Evolutionary conservation across 345 rosid genomes (phyloP).

Genomic region (Salix arbutifolia): DNA sequence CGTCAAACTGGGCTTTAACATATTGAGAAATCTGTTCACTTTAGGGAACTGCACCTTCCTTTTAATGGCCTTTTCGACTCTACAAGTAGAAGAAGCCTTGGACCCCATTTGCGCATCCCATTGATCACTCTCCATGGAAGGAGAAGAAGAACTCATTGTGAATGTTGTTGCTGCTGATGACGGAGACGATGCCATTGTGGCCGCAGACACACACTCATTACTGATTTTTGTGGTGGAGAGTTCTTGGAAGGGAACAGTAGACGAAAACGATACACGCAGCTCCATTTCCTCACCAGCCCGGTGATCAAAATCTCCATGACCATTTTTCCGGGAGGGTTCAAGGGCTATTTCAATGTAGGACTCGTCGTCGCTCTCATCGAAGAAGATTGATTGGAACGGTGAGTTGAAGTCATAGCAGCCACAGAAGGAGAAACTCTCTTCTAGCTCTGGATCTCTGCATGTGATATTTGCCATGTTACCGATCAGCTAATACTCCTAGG

Average conservation of each 20-base stretch:
- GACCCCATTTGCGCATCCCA: not conserved
- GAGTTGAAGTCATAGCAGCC: conserved; percentile 13
- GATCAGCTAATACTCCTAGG: not conserved
- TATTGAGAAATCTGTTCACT: conserved; percentile 7
- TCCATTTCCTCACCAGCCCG: conserved; percentile 7
- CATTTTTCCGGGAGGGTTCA: conserved; percentile 6
- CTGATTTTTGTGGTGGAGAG: not conserved
- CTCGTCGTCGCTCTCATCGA: conserved; percentile 22
- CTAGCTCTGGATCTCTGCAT: not conserved
- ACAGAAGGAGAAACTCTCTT: conserved; percentile 11
- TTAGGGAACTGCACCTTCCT: conserved; percentile 23
- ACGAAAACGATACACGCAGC: conserved; percentile 35
- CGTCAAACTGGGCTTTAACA: conserved; percentile 11
- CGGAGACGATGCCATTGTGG: not conserved
- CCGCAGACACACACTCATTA: not conserved
- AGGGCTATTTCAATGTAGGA: conserved; percentile 40
- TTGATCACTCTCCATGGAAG: not conserved
- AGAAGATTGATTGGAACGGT: not conserved
- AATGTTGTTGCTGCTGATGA: not conserved
- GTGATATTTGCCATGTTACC: not conserved
- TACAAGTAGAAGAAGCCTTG: not conserved
- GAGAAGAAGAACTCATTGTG: conserved; percentile 1
- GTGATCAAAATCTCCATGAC: not conserved
- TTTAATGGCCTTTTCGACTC: not conserved
- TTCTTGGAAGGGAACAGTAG: not conserved